phyloP scores from a whole-genome alignment of 805 yeast genomes.

The Candida chauliodis region DNA sequence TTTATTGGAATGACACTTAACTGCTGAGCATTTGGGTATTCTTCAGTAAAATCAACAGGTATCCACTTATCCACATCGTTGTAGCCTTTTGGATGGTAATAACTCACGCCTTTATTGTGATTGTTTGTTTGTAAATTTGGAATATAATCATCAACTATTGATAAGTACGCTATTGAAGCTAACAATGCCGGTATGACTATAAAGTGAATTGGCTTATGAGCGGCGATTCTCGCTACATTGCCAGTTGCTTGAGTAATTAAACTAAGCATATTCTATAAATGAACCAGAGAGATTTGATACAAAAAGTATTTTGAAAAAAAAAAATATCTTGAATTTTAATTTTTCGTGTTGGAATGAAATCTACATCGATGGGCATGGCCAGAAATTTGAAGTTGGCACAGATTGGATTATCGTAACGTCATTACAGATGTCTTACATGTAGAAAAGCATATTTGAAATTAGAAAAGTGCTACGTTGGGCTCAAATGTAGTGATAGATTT shows the following conservation, averaged over 20 bases:
- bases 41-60: conserved; percentile 36
- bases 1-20: conserved; percentile 47
- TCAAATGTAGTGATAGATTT: too few species aligned
- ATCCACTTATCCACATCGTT: conserved; percentile 45
- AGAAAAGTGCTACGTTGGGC: too few species aligned
- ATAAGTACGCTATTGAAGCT: conserved; percentile 77
- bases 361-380: background rate
- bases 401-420: too few species aligned
- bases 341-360: background rate
- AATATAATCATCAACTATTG: conserved; percentile 65
- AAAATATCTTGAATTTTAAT: too few species aligned
- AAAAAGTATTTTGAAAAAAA: too few species aligned
- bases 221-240: conserved; percentile 55
- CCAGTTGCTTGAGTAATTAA: conserved; percentile 29
- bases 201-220: conserved; percentile 83
- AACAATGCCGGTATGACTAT: conserved; percentile 66
- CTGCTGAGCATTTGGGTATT: conserved; percentile 4
- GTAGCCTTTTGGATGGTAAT: conserved; percentile 34
- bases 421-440: too few species aligned
- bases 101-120: conserved; percentile 9
- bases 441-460: too few species aligned
- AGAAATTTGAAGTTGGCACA: too few species aligned
- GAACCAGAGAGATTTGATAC: too few species aligned
- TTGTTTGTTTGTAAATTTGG: conserved; percentile 32
- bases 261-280: conserved; percentile 21